Evolutionary conservation across 805 yeast species (phyloP), one percentile per base, ranked within the genome.

Genomic region (Candida easanensis): DNA sequence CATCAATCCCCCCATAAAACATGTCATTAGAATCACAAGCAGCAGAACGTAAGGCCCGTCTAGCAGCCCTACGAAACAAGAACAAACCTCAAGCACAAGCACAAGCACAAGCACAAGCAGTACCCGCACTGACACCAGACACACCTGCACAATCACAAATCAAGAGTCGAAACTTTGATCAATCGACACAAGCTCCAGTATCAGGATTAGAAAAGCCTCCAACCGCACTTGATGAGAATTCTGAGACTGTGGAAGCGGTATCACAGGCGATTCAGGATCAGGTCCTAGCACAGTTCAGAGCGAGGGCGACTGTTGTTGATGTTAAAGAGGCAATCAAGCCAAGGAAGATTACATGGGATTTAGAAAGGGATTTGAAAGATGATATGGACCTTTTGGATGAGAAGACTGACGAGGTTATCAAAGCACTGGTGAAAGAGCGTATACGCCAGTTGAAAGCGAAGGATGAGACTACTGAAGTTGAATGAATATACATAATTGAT

Each of bases 341-440:
- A 8, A 36, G 33, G 31, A 50, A 53, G 38, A 58, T 55, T 6
- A 59, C 63, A 6, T 58, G 62, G 58, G 74, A 64, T 57, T 52
- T 69, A 57, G 67, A 60, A 48, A 52, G 64, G 15, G 73, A 68
- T 44, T 45, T 78, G 8, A 56, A 63, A 26, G 64, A 61, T 0
- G 65, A 68, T 30, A 38, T 74, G 37, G 64, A 65, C 11, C 50
- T 61, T 4, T 50, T 76, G n/a, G 62, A 68, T 2, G 59, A 62
- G 20, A 56, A 64, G 37, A 79, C 82, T 0, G 69, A 76, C 34
- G 58, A 56, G n/a, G 68, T 66, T 1, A 62, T 77, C 1, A 61
- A 61, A 13, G 49, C 58, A 15, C 36, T 69, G 6, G 68, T 74
- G 16, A 64, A 72, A 44, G 69, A 68, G 35, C 56, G 69, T 26